Conservation (phyloP, 2,329 filamentous ascomycete species). For the Chaetomium olivaceum region DNA sequence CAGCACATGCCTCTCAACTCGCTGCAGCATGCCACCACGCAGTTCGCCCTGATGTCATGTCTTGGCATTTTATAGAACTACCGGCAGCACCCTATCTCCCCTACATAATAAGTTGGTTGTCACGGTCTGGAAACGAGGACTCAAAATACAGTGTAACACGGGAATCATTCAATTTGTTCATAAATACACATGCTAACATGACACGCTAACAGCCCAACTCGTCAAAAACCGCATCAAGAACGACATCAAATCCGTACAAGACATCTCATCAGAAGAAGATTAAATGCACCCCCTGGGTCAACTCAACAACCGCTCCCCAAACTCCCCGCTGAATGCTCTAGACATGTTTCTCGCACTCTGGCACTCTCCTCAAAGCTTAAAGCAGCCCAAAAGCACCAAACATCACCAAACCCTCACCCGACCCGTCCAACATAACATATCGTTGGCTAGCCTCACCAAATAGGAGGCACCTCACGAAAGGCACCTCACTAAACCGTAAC, state of each 20-base stretch:
- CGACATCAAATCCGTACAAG: slow-evolving; percentile 7
- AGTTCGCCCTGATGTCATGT: slow-evolving; percentile 17
- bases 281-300: slow-evolving; percentile 4
- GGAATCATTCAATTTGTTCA: background rate
- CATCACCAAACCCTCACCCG: no score
- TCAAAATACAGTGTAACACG: background rate
- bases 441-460: background rate
- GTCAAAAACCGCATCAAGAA: background rate
- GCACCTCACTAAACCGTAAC: background rate
- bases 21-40: background rate
- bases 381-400: background rate
- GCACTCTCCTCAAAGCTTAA: background rate
- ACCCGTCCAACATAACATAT: background rate
- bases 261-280: slow-evolving; percentile 14
- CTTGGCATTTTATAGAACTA: slow-evolving; percentile 17
- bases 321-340: slow-evolving; percentile 13
- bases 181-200: slow-evolving; percentile 2
- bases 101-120: no score
- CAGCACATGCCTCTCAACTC: background rate
- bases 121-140: background rate
- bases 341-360: background rate
- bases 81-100: no score
- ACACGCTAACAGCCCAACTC: slow-evolving; percentile 11
- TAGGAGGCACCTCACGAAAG: no score
- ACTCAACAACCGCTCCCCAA: background rate